Percentiles rank a stretch among this genome's conserved stretches.
phyloP scores from a whole-genome alignment of 345 rosid species.

The Camelina neglecta region DNA sequence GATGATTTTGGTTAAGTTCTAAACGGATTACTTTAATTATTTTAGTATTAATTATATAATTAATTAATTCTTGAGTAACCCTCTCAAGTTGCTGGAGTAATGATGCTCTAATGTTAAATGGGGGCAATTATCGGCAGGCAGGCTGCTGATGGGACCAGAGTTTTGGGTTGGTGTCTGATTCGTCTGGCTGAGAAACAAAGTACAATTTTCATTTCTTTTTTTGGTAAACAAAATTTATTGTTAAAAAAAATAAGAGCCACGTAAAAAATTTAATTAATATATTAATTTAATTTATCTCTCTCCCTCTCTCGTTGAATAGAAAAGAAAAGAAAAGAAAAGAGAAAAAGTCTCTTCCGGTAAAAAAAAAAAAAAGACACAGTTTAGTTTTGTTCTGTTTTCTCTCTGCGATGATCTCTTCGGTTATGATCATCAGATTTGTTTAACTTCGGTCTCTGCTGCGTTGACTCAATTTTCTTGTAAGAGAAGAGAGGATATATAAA shows the following conservation, averaged over 20 bases:
- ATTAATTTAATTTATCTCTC: neutral
- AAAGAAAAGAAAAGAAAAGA: neutral
- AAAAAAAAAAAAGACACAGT: conserved; percentile 14
- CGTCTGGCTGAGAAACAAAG: conserved; percentile 38
- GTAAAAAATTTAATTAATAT: neutral
- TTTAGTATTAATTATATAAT: too few relatives aligned
- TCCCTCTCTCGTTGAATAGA: conserved; percentile 17
- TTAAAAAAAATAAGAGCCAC: conserved; percentile 32
- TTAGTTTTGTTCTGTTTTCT: conserved; percentile 26
- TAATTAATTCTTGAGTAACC: too few relatives aligned
- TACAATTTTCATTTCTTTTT: neutral
- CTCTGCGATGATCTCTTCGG: conserved; percentile 22
- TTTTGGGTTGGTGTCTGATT: conserved; percentile 42
- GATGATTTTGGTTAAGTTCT: too few relatives aligned
- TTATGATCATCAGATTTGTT: conserved; percentile 11
- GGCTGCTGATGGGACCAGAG: conserved; percentile 31
- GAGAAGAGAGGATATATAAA: neutral
- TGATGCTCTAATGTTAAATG: neutral
- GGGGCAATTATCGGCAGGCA: neutral
- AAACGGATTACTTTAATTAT: too few relatives aligned
- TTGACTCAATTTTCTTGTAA: conserved; percentile 5
- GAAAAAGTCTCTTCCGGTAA: conserved; percentile 16
- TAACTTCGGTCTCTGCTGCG: neutral
- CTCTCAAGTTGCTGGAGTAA: too few relatives aligned
- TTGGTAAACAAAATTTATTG: conserved; percentile 4